Percentiles rank a stretch among this genome's conserved stretches.
Evolutionary conservation across 495 filamentous ascomycete genomes (phyloP).

Genomic region (Aspergillus cavernicola): DNA sequence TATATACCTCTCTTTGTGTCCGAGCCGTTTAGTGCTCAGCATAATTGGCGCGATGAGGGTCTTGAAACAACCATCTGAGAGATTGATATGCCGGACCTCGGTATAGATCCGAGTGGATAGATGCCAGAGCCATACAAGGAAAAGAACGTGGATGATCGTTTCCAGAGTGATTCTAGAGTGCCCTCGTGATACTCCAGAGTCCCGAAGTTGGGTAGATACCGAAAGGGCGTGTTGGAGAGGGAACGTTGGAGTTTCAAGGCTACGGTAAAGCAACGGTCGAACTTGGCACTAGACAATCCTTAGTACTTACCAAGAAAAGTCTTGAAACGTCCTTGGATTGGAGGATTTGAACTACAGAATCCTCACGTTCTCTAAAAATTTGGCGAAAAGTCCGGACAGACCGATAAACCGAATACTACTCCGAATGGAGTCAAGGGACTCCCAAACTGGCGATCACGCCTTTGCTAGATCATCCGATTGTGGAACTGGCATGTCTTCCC

Average conservation of each 20-base stretch:
- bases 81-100: conserved; percentile 1
- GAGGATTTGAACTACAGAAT: not conserved
- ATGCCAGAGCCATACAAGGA: not conserved
- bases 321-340: not conserved
- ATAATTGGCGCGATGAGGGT: not conserved
- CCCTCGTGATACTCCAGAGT: not conserved
- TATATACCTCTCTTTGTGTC: no score
- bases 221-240: not conserved
- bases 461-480: no score
- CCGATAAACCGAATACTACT: no score
- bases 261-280: not conserved
- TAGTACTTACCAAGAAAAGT: not conserved
- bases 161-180: not conserved
- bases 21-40: not conserved
- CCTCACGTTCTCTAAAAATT: not conserved
- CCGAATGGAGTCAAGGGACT: not conserved
- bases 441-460: no score
- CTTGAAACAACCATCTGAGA: not conserved
- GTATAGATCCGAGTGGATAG: not conserved
- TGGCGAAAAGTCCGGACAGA: no score
- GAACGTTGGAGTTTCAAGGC: no score
- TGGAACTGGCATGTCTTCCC: no score
- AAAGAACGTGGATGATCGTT: not conserved
- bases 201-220: not conserved
- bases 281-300: not conserved